phyloP scores from a whole-genome alignment of 1,139 yeast genomes.

The Debaryomyces sp. region DNA sequence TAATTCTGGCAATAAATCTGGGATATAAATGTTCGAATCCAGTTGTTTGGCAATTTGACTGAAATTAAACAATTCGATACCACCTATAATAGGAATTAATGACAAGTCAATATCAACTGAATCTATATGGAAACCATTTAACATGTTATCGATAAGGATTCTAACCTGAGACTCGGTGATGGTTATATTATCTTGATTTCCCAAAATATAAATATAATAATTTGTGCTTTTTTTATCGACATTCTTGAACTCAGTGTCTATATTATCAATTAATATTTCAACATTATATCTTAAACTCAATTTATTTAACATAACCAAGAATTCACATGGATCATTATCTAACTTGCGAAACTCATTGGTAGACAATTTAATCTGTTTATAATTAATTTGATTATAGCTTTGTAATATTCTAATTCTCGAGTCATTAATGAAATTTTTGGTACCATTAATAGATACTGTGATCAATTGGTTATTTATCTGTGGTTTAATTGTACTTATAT shows the following conservation, averaged over 20 bases:
- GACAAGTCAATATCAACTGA: slow-evolving; percentile 58
- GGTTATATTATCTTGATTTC: slow-evolving; percentile 55
- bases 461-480: slow-evolving; percentile 31
- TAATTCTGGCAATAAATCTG: slow-evolving; percentile 60
- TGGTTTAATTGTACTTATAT: slow-evolving; percentile 32
- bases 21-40: slow-evolving; percentile 61
- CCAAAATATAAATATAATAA: slow-evolving; percentile 42
- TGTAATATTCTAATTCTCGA: slow-evolving; percentile 31
- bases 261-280: slow-evolving; percentile 50
- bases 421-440: slow-evolving; percentile 28
- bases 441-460: slow-evolving; percentile 36
- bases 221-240: slow-evolving; percentile 11
- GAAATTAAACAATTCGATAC: slow-evolving; percentile 60
- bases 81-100: slow-evolving; percentile 70
- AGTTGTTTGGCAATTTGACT: slow-evolving; percentile 64
- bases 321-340: slow-evolving; percentile 17
- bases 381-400: slow-evolving; percentile 37
- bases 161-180: slow-evolving; percentile 60
- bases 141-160: slow-evolving; percentile 55
- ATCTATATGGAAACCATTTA: slow-evolving; percentile 53
- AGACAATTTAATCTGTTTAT: slow-evolving; percentile 35
- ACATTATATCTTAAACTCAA: slow-evolving; percentile 50
- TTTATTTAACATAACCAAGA: slow-evolving; percentile 34
- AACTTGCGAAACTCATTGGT: slow-evolving; percentile 26
- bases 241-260: slow-evolving; percentile 30